phyloP scores from a whole-genome alignment of 129 eudicot species.

The Solidago caesia region DNA sequence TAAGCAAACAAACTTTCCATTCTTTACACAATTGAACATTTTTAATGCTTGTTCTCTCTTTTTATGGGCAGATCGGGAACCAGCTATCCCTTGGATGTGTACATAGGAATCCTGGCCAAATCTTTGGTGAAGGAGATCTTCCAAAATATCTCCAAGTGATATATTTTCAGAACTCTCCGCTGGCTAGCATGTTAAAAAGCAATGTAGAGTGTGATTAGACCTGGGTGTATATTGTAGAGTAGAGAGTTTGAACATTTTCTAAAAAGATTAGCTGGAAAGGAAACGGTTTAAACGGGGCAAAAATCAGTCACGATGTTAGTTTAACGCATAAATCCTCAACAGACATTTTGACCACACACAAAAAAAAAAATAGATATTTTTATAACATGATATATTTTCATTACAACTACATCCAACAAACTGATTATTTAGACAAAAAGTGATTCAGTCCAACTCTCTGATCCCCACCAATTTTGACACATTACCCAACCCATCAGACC shows the following conservation, averaged over 20 bases:
- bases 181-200: conserved; percentile 35
- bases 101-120: conserved; percentile 60
- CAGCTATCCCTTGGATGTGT: conserved; percentile 36
- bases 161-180: conserved; percentile 44
- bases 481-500: background rate
- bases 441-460: background rate
- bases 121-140: conserved; percentile 54
- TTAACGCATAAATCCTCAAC: background rate
- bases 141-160: conserved; percentile 59
- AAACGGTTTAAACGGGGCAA: no score
- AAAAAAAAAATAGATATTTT: background rate
- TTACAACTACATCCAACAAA: no score
- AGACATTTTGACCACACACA: background rate
- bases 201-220: no score
- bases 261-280: background rate
- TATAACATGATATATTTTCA: no score
- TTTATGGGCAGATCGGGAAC: background rate
- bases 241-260: background rate
- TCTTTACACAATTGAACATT: conserved; percentile 39
- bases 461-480: background rate
- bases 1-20: conserved; percentile 43
- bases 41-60: conserved; percentile 38
- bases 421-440: background rate
- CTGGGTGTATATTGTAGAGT: background rate
- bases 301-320: background rate